Base-by-base conservation (phyloP, 805 yeast genomes). In the Cyberlindnera xylosilytica region DNA sequence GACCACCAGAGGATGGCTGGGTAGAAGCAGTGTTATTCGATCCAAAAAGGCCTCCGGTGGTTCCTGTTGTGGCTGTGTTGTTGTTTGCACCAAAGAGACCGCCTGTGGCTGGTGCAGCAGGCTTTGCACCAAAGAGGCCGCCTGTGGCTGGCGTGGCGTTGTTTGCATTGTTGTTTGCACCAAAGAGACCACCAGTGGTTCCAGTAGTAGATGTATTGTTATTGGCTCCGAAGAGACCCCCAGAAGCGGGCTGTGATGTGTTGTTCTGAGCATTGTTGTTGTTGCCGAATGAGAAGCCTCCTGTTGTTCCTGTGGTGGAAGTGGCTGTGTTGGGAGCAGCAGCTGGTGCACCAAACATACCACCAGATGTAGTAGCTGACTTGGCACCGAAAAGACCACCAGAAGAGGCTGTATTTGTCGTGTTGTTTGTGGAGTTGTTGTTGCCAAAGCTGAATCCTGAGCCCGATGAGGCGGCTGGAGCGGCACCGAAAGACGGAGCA, bases 61-160 rank as follows among this genome's bases (percentile, higher is more conserved):
- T 36, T 3, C 50, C 41, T 45, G 49, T 18, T 24, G 41, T 34
- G 30, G 51, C 39, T 34, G 38, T 34, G 24, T 43, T 53, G 18
- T 47, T 42, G 39, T 44, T 50, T 19, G 49, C 49, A n/a, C 64
- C 67, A 50, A 63, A 63, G 20, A 63, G 41, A 9, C 67, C 67
- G 19, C 62, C 60, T 10, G 45, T 16, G 5, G 43, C 20, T 9
- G 44, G 42, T n/a, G 42, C 20, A n/a, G 46, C 13, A 2, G 41
- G n/a, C 11, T 39, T 48, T 20, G 46, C 33, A 4, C 72, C 70
- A 50, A 69, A 68, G 10, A 68, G 47, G 3, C 70, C 70, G 23
- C 68, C 68, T 9, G 63, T 36, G 1, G 60, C 22, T 6, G 39
- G 41, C n/a, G 17, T 27, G 24, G 52, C 24, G 6, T 48, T 17